These are phyloP conservation scores for Linum usitatissimum DNA, from an alignment of 345 rosid species.

Conservation along the genomic window DNA sequence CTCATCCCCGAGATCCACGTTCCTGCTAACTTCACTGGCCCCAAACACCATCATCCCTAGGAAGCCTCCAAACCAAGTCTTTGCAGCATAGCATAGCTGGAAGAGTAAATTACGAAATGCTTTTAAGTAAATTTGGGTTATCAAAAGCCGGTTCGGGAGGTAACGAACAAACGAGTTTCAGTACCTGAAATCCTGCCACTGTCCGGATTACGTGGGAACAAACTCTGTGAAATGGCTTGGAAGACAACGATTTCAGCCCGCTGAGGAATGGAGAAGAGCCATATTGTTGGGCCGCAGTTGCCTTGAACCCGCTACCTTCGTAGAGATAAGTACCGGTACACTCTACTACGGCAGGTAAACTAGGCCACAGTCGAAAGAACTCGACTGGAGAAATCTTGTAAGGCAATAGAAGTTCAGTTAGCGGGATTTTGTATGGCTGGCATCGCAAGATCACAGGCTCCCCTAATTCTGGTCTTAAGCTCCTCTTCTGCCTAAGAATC, in stretches of 20 bases:
- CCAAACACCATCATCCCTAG: slow-evolving; percentile 94
- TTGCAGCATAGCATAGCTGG: slow-evolving; percentile 94
- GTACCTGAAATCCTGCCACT: slow-evolving; percentile 97
- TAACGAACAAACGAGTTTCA: neutral
- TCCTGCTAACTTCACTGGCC: slow-evolving; percentile 98
- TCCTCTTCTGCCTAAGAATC: slow-evolving; percentile 67
- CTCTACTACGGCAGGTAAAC: slow-evolving; percentile 88
- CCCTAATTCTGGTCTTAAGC: slow-evolving; percentile 74
- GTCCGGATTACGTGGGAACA: slow-evolving; percentile 90
- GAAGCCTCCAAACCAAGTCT: slow-evolving; percentile 95
- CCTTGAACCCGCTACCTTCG: slow-evolving; percentile 97
- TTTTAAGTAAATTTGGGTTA: neutral
- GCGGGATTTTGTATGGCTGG: slow-evolving; percentile 91
- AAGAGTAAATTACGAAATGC: neutral
- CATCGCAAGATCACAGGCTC: slow-evolving; percentile 96
- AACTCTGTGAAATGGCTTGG: slow-evolving; percentile 89
- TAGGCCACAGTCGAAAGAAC: slow-evolving; percentile 97
- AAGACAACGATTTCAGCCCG: slow-evolving; percentile 77
- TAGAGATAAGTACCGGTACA: slow-evolving; percentile 75
- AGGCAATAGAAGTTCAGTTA: slow-evolving; percentile 91
- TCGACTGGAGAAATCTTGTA: slow-evolving; percentile 93
- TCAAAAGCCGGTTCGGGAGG: neutral
- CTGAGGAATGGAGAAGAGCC: slow-evolving; percentile 90
- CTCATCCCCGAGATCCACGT: slow-evolving; percentile 93
- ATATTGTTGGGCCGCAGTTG: slow-evolving; percentile 96